A percentile compares a stretch with the other conserved stretches of the same genome.
phyloP scores from a whole-genome alignment of 1,284 basidiomycete genomes.

The Ganoderma lingzhi region DNA sequence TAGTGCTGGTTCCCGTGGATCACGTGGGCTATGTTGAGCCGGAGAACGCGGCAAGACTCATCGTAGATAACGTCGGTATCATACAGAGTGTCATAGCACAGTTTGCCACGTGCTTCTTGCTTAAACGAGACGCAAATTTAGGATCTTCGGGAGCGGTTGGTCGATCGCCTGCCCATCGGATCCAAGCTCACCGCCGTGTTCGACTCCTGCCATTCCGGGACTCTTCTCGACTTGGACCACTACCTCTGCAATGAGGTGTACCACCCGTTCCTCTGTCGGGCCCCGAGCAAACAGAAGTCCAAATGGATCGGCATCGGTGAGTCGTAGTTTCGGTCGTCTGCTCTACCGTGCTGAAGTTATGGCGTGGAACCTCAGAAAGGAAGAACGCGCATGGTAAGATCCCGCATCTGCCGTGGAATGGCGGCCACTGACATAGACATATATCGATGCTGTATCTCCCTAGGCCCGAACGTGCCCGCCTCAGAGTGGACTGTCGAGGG shows the following conservation, averaged over 20 bases:
- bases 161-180: conserved; percentile 49
- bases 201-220: conserved; percentile 58
- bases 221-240: conserved; percentile 54
- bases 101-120: neutral
- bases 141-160: conserved; percentile 49
- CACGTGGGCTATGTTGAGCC: neutral
- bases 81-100: neutral
- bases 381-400: conserved; percentile 24
- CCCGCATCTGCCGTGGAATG: neutral
- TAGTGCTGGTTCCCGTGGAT: conserved; percentile 3
- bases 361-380: conserved; percentile 19
- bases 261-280: conserved; percentile 56
- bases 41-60: neutral
- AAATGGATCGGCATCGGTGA: conserved; percentile 23
- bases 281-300: conserved; percentile 39
- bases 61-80: conserved; percentile 5
- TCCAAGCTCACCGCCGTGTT: conserved; percentile 54
- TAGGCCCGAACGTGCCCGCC: neutral
- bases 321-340: neutral
- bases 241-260: conserved; percentile 55
- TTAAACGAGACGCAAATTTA: conserved; percentile 26
- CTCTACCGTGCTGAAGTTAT: neutral
- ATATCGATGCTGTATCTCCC: neutral
- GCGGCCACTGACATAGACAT: neutral
- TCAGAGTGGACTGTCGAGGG: neutral